phyloP scores from a whole-genome alignment of 192 early-diverging fungal species.

The Coemansia umbellata region DNA sequence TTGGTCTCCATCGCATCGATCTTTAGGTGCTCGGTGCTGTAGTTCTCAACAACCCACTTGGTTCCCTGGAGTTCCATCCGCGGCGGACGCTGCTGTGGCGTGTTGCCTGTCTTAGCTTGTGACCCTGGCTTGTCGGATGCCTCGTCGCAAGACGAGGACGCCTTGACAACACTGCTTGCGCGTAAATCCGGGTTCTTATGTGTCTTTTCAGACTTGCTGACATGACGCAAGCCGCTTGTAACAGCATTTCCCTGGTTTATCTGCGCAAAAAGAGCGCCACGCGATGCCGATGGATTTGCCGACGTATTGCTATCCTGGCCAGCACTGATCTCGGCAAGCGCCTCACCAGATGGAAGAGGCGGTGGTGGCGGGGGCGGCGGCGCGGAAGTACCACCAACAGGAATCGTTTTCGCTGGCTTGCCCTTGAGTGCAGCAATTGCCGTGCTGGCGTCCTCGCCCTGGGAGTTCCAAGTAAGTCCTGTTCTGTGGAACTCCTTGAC shows the following conservation, averaged over 20 bases:
- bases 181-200: conserved; percentile 96
- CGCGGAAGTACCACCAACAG: neutral
- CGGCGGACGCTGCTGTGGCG: conserved; percentile 51
- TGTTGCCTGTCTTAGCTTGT: neutral
- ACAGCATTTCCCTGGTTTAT: conserved; percentile 76
- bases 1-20: conserved; percentile 79
- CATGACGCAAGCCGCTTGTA: conserved; percentile 84
- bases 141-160: neutral
- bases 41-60: conserved; percentile 96
- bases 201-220: conserved; percentile 94
- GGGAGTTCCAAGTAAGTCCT: conserved; percentile 89
- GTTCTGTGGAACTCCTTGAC: conserved; percentile 87
- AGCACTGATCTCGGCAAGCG: neutral
- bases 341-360: conserved; percentile 22
- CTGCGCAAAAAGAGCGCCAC: conserved; percentile 73
- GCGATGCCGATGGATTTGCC: conserved; percentile 2
- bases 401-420: conserved; percentile 12
- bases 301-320: neutral
- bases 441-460: conserved; percentile 53
- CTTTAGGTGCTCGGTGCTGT: conserved; percentile 61
- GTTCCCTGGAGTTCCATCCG: conserved; percentile 78
- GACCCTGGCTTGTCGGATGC: neutral
- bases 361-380: conserved; percentile 62
- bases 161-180: conserved; percentile 56
- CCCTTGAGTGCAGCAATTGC: conserved; percentile 34